Base-by-base conservation (phyloP, 768 basidiomycete species). In the Naganishia onofrii region DNA sequence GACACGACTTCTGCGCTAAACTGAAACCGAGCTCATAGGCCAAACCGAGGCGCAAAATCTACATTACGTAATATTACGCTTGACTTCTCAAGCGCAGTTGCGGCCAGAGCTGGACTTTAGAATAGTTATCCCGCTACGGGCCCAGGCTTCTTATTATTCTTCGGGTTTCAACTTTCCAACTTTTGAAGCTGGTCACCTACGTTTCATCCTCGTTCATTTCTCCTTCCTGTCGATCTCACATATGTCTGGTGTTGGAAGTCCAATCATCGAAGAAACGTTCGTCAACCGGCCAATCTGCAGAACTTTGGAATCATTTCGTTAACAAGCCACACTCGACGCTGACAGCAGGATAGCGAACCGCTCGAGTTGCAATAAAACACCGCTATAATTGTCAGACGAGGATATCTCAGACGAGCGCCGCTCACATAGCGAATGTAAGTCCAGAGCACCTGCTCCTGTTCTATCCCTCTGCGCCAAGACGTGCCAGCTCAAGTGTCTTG, bases 161-260 rank as follows among this genome's bases (percentile, higher is more conserved):
- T 55, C 54, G 54, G 54, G 29, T 34, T 55, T 31, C 28, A 55
- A 55, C 28, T 13, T 55, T 55, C 29, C 5, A 58, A 3, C 28
- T 58, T 57, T 21, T 21, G 32, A 2, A 42, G 42, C 7, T 42
- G 42, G 15, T 42, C 5, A 42, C n/a, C 15, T 63, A 34, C 60
- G 60, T 63, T 63, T 63, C 60, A 63, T 34, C 36, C 60, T 44
- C 36, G 36, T 63, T 63, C 60, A 63, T 17, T 42, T 15, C 38
- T 29, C 42, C 38, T 7, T 23, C 17, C 21, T 44, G 12, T 42
- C 60, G 19, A 34, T 23, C 57, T 29, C 38, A n/a, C 28, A 26
- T 13, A 26, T 42, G 36, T 21, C 13, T 26, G 26, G 19, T 19
- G 36, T 26, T 34, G 23, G 21, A 58, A n/a, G n/a, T 26, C 38